These are phyloP conservation scores for Euryodendron excelsum DNA, from an alignment of 148 eudicot genomes.

Conservation along the genomic window DNA sequence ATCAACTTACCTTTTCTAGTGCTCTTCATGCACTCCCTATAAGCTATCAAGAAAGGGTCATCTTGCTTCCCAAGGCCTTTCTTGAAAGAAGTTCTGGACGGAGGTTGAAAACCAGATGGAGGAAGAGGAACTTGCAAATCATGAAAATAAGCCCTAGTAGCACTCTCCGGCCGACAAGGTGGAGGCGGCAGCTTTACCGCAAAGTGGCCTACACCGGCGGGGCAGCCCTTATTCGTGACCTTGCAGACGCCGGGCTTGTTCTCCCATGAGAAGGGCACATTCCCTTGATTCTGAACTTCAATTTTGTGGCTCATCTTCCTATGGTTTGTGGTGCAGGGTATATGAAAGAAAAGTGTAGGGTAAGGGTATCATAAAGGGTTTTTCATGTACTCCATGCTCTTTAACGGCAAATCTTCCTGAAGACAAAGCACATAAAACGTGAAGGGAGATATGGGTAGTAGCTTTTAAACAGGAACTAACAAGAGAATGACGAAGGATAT, in stretches of 20 bases:
- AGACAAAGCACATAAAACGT: no score
- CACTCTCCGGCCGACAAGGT: constrained; percentile 19
- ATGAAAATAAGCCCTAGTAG: constrained; percentile 16
- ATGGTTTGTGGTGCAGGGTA: not conserved
- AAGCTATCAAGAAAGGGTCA: constrained; percentile 46
- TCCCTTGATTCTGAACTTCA: constrained; percentile 31
- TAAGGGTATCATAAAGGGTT: no score
- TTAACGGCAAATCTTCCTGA: no score
- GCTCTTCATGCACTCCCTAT: constrained; percentile 41
- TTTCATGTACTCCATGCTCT: no score
- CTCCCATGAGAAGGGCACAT: constrained; percentile 52
- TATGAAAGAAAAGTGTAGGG: not conserved
- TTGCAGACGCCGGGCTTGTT: constrained; percentile 43
- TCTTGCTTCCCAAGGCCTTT: constrained; percentile 23
- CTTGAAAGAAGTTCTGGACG: constrained; percentile 19
- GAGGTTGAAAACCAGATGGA: constrained; percentile 35
- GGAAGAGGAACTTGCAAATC: constrained; percentile 45
- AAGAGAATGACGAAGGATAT: no score
- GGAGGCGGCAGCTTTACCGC: constrained; percentile 26
- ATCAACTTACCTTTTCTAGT: constrained; percentile 7
- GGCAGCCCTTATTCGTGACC: not conserved
- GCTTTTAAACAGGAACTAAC: no score
- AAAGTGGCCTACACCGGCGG: not conserved
- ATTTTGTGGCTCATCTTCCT: constrained; percentile 25
- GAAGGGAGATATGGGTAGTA: no score